A percentile compares a stretch with the other conserved stretches of the same genome.
Conservation (phyloP, 2,329 filamentous ascomycete genomes). For the Diaporthe longicolla region DNA sequence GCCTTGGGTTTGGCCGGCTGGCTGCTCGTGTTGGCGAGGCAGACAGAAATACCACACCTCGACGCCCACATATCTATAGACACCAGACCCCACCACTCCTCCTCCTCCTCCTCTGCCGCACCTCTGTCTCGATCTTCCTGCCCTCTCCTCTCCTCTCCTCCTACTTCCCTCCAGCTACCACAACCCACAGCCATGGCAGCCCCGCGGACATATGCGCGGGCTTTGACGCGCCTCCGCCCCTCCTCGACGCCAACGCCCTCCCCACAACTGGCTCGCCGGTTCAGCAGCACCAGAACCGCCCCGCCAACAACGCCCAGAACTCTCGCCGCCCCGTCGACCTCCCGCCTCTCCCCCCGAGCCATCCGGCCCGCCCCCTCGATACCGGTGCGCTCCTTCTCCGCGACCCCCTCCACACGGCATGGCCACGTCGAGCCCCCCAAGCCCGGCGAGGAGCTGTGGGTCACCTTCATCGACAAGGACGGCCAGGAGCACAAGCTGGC, state of each 20-base stretch:
- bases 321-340: slow-evolving; percentile 17
- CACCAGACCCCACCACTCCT: neutral
- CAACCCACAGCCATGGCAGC: slow-evolving; percentile 24
- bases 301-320: slow-evolving; percentile 14
- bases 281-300: slow-evolving; percentile 4
- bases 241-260: slow-evolving; percentile 19
- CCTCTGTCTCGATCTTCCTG: too few species aligned
- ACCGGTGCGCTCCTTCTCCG: slow-evolving; percentile 64
- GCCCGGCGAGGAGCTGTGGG: slow-evolving; percentile 91
- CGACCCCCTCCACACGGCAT: slow-evolving; percentile 73
- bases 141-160: neutral
- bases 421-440: slow-evolving; percentile 88
- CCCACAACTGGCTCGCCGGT: slow-evolving; percentile 22
- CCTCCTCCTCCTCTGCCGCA: neutral
- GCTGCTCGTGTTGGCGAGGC: slow-evolving; percentile 16
- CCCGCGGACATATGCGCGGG: slow-evolving; percentile 17
- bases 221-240: slow-evolving; percentile 19
- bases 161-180: too few species aligned
- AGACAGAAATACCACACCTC: neutral
- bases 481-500: slow-evolving; percentile 81
- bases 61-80: neutral
- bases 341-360: slow-evolving; percentile 2
- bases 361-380: slow-evolving; percentile 4
- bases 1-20: neutral
- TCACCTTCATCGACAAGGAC: slow-evolving; percentile 96